Conservation (phyloP, 129 eudicot species). For the Flaveria robusta region DNA sequence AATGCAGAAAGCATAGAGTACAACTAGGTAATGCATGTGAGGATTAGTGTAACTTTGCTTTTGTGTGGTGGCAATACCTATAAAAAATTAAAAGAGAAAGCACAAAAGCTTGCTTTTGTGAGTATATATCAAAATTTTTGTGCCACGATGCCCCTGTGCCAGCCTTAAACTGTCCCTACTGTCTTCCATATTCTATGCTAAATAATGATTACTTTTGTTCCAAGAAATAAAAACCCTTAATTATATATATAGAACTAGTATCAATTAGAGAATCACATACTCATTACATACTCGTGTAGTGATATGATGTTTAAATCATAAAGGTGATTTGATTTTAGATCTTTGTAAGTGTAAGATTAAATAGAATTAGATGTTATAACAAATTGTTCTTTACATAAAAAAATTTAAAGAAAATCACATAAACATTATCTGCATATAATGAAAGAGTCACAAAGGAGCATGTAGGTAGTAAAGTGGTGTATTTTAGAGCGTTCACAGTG, state of each 20-base stretch:
- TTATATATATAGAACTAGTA: background rate
- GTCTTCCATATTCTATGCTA: constrained; percentile 28
- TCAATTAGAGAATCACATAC: too few species aligned
- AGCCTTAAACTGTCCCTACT: constrained; percentile 34
- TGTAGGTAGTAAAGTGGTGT: too few species aligned
- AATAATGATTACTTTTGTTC: constrained; percentile 15
- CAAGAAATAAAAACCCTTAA: background rate
- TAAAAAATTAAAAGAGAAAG: constrained; percentile 38
- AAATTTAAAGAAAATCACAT: too few species aligned
- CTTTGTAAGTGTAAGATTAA: too few species aligned
- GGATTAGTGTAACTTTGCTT: constrained; percentile 30
- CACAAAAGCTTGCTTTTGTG: constrained; percentile 46
- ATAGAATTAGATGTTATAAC: too few species aligned
- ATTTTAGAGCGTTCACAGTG: too few species aligned
- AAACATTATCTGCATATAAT: too few species aligned
- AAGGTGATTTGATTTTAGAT: too few species aligned
- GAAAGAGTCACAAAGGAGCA: too few species aligned
- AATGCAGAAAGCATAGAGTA: constrained; percentile 19
- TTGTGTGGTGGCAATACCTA: constrained; percentile 32
- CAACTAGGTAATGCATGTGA: constrained; percentile 4
- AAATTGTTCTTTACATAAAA: too few species aligned
- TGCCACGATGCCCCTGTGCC: constrained; percentile 32
- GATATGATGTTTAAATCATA: too few species aligned
- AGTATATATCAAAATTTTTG: constrained; percentile 33
- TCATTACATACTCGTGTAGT: too few species aligned